Percentiles rank a stretch among this genome's conserved stretches.
Conservation (phyloP, 208 protist genomes). For the Crithidia mellificae region DNA sequence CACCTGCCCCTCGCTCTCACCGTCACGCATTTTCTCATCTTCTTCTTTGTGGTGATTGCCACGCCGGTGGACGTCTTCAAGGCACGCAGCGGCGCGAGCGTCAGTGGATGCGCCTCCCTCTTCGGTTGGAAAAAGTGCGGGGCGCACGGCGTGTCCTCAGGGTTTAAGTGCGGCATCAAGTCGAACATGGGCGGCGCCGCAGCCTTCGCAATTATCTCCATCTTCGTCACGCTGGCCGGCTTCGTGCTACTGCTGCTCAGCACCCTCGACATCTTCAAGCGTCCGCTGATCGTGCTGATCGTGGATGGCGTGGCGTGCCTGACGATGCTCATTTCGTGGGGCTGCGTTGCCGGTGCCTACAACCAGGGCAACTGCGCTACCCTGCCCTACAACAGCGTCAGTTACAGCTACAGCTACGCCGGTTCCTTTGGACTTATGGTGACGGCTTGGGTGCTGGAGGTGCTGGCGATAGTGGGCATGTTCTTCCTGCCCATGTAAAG, state of each 20-base stretch:
- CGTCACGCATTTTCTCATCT: constrained; percentile 30
- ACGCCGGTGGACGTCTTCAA: constrained; percentile 49
- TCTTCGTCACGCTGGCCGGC: constrained; percentile 37
- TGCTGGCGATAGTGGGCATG: constrained; percentile 33
- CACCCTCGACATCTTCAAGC: constrained; percentile 29
- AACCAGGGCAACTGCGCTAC: constrained; percentile 34
- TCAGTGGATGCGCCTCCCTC: constrained; percentile 35
- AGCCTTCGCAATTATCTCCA: constrained; percentile 52
- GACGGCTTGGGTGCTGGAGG: constrained; percentile 42
- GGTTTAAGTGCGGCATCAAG: constrained; percentile 39
- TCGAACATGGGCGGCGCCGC: constrained; percentile 39
- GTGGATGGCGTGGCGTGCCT: constrained; percentile 35
- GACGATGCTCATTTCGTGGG: constrained; percentile 45
- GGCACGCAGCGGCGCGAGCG: neutral
- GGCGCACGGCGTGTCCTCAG: constrained; percentile 11
- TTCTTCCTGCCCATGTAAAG: constrained; percentile 37
- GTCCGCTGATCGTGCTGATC: constrained; percentile 28
- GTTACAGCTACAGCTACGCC: constrained; percentile 31
- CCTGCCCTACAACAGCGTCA: constrained; percentile 25
- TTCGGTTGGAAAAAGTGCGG: constrained; percentile 43
- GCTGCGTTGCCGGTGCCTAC: constrained; percentile 36
- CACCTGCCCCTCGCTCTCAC: constrained; percentile 26
- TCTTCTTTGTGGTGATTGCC: constrained; percentile 38
- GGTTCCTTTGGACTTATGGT: constrained; percentile 47
- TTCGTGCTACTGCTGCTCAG: constrained; percentile 32